Percentiles rank a stretch among this genome's conserved stretches.
Evolutionary conservation across 768 basidiomycete species (phyloP).

Genomic region (Pisolithus sp.): DNA sequence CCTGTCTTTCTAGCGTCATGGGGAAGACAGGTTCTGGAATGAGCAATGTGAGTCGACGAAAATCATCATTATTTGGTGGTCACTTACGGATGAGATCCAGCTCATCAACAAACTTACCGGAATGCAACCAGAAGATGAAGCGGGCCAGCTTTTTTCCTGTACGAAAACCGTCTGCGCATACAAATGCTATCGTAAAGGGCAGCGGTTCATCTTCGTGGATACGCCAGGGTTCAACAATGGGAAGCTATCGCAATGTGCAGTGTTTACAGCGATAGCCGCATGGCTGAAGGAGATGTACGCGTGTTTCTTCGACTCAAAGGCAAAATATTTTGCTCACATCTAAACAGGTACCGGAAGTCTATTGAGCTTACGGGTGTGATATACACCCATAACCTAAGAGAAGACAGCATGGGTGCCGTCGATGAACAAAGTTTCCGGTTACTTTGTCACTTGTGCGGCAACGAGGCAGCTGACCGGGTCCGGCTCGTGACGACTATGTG

Average conservation of each 20-base stretch:
- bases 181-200: not conserved
- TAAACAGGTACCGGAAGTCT: not conserved
- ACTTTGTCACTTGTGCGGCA: not conserved
- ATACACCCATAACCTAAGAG: not conserved
- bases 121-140: not conserved
- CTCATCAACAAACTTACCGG: not conserved
- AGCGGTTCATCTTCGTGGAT: not conserved
- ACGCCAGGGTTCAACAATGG: not conserved
- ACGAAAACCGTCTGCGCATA: not conserved
- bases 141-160: not conserved
- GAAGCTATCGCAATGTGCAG: not conserved
- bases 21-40: too few relatives aligned
- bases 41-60: too few relatives aligned
- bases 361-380: not conserved
- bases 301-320: not conserved
- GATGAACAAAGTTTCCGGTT: not conserved
- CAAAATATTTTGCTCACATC: not conserved
- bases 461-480: not conserved
- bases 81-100: not conserved
- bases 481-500: not conserved
- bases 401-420: not conserved
- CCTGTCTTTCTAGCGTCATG: too few relatives aligned
- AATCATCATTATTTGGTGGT: too few relatives aligned
- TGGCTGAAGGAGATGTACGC: not conserved
- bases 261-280: not conserved